Base-by-base conservation (phyloP, 2,329 filamentous ascomycete genomes). In the Talaromyces sp. region DNA sequence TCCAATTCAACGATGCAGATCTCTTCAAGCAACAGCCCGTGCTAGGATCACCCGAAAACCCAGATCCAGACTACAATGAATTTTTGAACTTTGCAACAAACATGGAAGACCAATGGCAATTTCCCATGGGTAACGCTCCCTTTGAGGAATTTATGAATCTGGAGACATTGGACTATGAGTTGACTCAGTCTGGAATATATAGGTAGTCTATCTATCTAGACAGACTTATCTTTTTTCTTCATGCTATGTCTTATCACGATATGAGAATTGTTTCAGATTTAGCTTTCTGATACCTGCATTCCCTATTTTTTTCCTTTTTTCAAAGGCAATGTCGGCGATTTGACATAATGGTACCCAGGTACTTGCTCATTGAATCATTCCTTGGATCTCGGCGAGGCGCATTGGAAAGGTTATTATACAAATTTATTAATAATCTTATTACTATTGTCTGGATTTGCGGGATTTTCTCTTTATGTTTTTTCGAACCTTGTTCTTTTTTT, bases 101-200 rank as follows among this genome's bases (percentile, higher is more conserved):
- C 5, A 33, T 65, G 52, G 64, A 65, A 31, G 59, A 62, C n/a
- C 64, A 50, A 39, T 65, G 64, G 64, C 64, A 65, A 31, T 48
- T 37, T n/a, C 35, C 64, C n/a, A 39, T 65, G 58, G 41, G 39
- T 14, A 62, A 65, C 5, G 22, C 64, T 10, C 56, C 59, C 8
- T 65, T 56, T 14, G 64, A 65, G 13, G 64, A 65, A 10, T 65
- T 61, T 10, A 57, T 58, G 39, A 57, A 65, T 45, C 3, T 65
- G 31, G 60, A 65, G 6, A 60, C 11, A n/a, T 11, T 62, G 43
- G 64, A 65, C 9, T 59, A 43, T 14, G 64, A 65, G 8, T 31
- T 65, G 24, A 14, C 16, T 16, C 24, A 62, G 19, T 41, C 64
- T 24, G 64, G 60, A 31, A 24, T 65, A 4, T 65, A 61, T 39